Evolutionary conservation across 1,139 yeast species (phyloP).

Genomic region (Groenewaldozyma auringiensis): DNA sequence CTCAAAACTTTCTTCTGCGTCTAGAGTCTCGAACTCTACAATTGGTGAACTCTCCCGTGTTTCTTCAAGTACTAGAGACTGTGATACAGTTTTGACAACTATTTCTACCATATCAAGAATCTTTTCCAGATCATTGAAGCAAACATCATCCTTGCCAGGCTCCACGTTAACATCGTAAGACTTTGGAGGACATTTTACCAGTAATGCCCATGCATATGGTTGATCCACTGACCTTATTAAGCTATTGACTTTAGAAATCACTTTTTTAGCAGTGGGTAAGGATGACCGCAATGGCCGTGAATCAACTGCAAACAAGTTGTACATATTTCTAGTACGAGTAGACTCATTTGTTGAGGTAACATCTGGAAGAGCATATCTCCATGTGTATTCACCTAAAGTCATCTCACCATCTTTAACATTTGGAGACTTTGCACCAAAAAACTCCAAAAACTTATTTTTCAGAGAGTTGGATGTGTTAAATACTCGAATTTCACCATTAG

Average conservation of each 20-base stretch:
- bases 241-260: constrained; percentile 13
- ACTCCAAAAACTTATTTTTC: constrained; percentile 10
- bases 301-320: constrained; percentile 20
- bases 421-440: constrained; percentile 7
- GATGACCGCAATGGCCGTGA: constrained; percentile 3
- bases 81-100: constrained; percentile 13
- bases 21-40: too few relatives aligned
- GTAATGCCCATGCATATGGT: constrained; percentile 30
- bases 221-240: constrained; percentile 15
- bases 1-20: too few relatives aligned
- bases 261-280: neutral
- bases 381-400: constrained; percentile 26
- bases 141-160: constrained; percentile 39
- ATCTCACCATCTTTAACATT: constrained; percentile 6
- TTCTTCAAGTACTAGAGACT: too few relatives aligned
- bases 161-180: constrained; percentile 38
- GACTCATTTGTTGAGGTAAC: constrained; percentile 28
- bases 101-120: constrained; percentile 15
- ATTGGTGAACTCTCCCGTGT: too few relatives aligned
- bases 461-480: constrained; percentile 11
- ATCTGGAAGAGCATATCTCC: constrained; percentile 26
- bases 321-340: constrained; percentile 20
- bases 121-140: constrained; percentile 23
- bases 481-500: constrained; percentile 8
- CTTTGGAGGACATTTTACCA: constrained; percentile 18